Conservation (phyloP, 164 flowering plant species). For the Tinospora cordifolia region DNA sequence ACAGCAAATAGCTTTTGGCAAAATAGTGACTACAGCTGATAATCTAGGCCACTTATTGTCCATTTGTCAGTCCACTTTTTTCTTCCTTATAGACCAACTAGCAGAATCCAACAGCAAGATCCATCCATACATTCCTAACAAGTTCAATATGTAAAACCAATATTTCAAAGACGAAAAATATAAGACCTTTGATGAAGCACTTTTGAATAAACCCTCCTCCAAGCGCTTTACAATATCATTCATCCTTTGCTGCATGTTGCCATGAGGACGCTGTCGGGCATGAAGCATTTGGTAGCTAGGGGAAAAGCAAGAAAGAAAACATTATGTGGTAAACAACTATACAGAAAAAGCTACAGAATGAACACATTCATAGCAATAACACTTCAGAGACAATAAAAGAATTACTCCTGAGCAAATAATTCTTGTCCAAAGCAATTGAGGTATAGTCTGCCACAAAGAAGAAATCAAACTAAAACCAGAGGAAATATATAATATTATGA, state of each 20-base stretch:
- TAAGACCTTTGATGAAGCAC: slow-evolving; percentile 53
- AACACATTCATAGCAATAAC: neutral
- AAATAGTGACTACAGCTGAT: neutral
- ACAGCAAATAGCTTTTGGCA: neutral
- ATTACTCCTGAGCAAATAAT: neutral
- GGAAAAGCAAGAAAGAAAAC: neutral
- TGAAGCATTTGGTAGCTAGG: slow-evolving; percentile 14
- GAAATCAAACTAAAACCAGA: too few species aligned
- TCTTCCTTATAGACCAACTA: neutral
- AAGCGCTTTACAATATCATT: slow-evolving; percentile 59
- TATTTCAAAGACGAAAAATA: slow-evolving; percentile 7
- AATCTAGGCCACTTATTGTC: neutral
- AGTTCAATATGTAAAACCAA: neutral
- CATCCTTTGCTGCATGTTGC: slow-evolving; percentile 25
- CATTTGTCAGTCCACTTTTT: neutral
- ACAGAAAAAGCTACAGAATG: neutral
- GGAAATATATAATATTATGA: too few species aligned
- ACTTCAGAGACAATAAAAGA: neutral
- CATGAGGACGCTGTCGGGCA: slow-evolving; percentile 17
- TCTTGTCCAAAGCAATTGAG: neutral
- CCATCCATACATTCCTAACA: neutral
- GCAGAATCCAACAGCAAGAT: neutral
- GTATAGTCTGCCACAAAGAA: too few species aligned
- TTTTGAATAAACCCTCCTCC: slow-evolving; percentile 56
- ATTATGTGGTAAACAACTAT: neutral